Evolutionary conservation across 1,139 yeast genomes (phyloP).

Genomic region (Yamadazyma buinensis): DNA sequence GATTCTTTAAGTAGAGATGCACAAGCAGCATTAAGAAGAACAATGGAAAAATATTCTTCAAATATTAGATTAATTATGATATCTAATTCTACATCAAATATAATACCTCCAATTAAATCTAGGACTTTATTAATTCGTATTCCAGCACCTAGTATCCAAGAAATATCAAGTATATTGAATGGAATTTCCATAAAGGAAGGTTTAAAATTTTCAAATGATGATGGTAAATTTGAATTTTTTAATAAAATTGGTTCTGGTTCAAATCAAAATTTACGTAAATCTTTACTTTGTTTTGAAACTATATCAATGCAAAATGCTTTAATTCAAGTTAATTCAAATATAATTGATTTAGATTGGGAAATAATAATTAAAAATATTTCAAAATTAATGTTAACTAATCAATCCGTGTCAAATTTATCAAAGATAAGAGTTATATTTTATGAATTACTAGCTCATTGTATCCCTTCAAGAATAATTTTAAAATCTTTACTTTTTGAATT

Average conservation of each 20-base stretch:
- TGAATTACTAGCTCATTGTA: slow-evolving; percentile 87
- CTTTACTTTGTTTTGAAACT: slow-evolving; percentile 80
- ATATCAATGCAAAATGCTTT: slow-evolving; percentile 70
- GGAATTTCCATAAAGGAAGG: slow-evolving; percentile 57
- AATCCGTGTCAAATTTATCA: slow-evolving; percentile 70
- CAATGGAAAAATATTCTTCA: slow-evolving; percentile 95
- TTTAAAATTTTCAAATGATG: slow-evolving; percentile 34
- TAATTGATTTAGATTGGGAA: slow-evolving; percentile 78
- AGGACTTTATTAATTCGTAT: slow-evolving; percentile 84
- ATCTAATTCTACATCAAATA: slow-evolving; percentile 86
- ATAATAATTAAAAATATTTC: slow-evolving; percentile 67
- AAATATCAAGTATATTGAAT: slow-evolving; percentile 51
- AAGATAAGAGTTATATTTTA: slow-evolving; percentile 73
- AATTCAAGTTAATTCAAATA: slow-evolving; percentile 32
- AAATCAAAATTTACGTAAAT: slow-evolving; percentile 72
- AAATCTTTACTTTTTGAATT: slow-evolving; percentile 64
- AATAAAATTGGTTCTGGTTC: slow-evolving; percentile 51
- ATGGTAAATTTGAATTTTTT: slow-evolving; percentile 34
- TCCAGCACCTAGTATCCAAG: slow-evolving; percentile 70
- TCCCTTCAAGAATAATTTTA: slow-evolving; percentile 77
- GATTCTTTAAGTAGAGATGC: slow-evolving; percentile 92
- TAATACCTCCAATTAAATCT: slow-evolving; percentile 90
- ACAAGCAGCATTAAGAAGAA: slow-evolving; percentile 93
- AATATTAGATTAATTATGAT: slow-evolving; percentile 81
- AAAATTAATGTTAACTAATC: slow-evolving; percentile 50